Conservation (phyloP, 2,329 filamentous ascomycete species). For the Periconia macrospinosa region DNA sequence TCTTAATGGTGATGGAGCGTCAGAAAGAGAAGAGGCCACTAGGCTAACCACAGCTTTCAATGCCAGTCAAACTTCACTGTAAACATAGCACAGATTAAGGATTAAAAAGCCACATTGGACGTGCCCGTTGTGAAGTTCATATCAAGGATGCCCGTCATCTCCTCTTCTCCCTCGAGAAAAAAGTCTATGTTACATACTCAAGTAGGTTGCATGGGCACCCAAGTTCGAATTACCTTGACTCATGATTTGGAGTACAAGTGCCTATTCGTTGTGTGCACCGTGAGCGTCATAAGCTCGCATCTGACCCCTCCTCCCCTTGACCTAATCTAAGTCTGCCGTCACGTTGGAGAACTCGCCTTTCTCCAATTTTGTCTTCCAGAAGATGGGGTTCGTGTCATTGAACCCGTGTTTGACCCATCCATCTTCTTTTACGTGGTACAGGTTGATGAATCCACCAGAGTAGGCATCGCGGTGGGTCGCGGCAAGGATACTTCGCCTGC, state of each 20-base stretch:
- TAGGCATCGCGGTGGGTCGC: constrained; percentile 98
- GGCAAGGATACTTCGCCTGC: constrained; percentile 87
- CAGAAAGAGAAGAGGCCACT: constrained; percentile 49
- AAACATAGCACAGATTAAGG: not conserved
- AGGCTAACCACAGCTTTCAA: constrained; percentile 5
- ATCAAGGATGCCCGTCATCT: too few relatives aligned
- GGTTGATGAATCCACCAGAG: constrained; percentile 97
- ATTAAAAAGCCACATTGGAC: too few relatives aligned
- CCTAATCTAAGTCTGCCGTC: constrained; percentile 70
- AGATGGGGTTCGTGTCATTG: constrained; percentile 96
- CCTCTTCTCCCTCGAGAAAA: not conserved
- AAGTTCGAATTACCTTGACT: not conserved
- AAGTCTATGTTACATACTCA: constrained; percentile 12
- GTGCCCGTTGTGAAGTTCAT: too few relatives aligned
- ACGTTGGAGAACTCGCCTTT: constrained; percentile 99
- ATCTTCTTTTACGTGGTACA: constrained; percentile 98
- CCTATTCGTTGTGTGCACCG: not conserved
- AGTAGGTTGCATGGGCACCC: constrained; percentile 13
- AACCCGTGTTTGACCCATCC: constrained; percentile 99
- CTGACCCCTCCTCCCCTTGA: not conserved
- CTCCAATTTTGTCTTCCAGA: constrained; percentile 99
- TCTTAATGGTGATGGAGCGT: constrained; percentile 75
- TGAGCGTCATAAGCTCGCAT: not conserved
- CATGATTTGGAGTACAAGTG: not conserved
- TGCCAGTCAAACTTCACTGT: not conserved